A percentile compares a stretch with the other conserved stretches of the same genome.
phyloP scores from a whole-genome alignment of 1,284 basidiomycete species.

The Hymenochaete sp. region DNA sequence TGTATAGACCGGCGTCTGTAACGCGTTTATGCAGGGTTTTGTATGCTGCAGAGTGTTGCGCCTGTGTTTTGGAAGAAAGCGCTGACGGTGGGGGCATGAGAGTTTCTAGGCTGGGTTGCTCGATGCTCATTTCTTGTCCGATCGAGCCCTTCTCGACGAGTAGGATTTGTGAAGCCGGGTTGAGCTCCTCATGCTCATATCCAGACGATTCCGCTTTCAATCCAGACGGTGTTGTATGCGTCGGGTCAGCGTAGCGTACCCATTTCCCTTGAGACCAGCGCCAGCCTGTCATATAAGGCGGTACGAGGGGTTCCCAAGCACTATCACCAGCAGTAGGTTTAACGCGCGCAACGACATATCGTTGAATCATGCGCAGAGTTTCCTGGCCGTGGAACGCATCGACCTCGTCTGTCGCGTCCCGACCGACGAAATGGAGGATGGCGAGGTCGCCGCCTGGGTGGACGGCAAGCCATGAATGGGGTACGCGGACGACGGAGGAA shows the following conservation, averaged over 20 bases:
- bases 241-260: conserved; percentile 51
- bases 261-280: conserved; percentile 45
- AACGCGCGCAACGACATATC: conserved; percentile 73
- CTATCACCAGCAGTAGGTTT: conserved; percentile 31
- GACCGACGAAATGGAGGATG: conserved; percentile 91
- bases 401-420: conserved; percentile 93
- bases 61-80: conserved; percentile 56
- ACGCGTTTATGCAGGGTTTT: conserved; percentile 72
- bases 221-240: conserved; percentile 26
- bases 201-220: conserved; percentile 6
- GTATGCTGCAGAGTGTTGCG: conserved; percentile 72
- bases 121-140: conserved; percentile 2
- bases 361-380: conserved; percentile 57
- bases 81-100: conserved; percentile 44
- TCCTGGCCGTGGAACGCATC: conserved; percentile 81
- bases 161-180: conserved; percentile 50
- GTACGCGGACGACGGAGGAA: conserved; percentile 73
- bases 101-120: conserved; percentile 39
- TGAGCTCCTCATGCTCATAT: conserved; percentile 21
- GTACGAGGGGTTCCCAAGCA: conserved; percentile 77
- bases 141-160: conserved; percentile 39
- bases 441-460: conserved; percentile 91
- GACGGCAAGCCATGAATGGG: conserved; percentile 69
- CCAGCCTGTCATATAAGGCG: conserved; percentile 86
- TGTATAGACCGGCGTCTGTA: conserved; percentile 76